A percentile compares a stretch with the other conserved stretches of the same genome.
These are phyloP conservation scores for Clavulina sp. DNA, from an alignment of 768 basidiomycete species.

Conservation along the genomic window DNA sequence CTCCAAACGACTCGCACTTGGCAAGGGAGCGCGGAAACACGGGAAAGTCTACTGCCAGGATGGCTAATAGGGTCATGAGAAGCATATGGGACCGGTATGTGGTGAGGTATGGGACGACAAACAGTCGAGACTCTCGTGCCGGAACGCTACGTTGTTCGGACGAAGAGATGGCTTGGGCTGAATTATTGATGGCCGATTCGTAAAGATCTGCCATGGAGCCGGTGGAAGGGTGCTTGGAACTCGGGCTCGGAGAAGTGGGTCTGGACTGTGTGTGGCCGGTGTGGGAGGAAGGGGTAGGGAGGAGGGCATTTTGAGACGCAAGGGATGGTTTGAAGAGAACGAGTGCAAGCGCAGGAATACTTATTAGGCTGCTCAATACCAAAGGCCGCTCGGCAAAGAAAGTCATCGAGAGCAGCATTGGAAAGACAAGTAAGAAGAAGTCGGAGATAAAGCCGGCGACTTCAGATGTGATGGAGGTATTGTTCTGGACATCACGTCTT, in stretches of 20 bases:
- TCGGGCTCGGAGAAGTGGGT: slow-evolving; percentile 6
- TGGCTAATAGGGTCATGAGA: slow-evolving; percentile 75
- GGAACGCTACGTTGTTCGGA: neutral
- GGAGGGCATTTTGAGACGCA: slow-evolving; percentile 21
- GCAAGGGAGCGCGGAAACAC: slow-evolving; percentile 77
- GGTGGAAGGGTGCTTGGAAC: neutral
- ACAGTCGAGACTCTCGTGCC: neutral
- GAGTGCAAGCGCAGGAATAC: slow-evolving; percentile 29
- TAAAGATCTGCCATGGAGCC: neutral
- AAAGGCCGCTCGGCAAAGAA: slow-evolving; percentile 43
- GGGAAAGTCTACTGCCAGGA: slow-evolving; percentile 90
- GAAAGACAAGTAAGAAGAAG: slow-evolving; percentile 50
- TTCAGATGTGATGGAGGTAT: slow-evolving; percentile 11
- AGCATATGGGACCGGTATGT: slow-evolving; percentile 91
- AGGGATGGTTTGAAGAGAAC: slow-evolving; percentile 28
- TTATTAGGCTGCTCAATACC: slow-evolving; percentile 32
- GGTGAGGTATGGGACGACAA: slow-evolving; percentile 53
- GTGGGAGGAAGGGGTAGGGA: slow-evolving; percentile 13
- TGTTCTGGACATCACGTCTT: slow-evolving; percentile 20
- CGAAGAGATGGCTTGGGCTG: neutral
- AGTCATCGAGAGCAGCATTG: slow-evolving; percentile 72
- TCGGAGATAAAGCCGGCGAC: slow-evolving; percentile 28
- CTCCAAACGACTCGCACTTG: slow-evolving; percentile 89
- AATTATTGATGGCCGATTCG: neutral
- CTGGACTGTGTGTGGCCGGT: slow-evolving; percentile 6